A percentile compares a stretch with the other conserved stretches of the same genome.
phyloP scores from a whole-genome alignment of 306 rosid species.

The Sophora flavescens region DNA sequence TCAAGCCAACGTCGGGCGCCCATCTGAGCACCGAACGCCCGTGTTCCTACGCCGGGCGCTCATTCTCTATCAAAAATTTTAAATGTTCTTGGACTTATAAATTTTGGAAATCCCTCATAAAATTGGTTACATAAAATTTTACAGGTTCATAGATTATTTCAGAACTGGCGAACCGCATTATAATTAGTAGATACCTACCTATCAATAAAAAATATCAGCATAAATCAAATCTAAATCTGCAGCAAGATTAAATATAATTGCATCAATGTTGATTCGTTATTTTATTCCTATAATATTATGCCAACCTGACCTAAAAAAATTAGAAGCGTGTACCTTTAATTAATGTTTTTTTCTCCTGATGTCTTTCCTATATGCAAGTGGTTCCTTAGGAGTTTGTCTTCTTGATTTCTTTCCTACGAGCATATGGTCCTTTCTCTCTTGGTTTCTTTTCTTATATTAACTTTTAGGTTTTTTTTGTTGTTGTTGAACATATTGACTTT shows the following conservation, averaged over 20 bases:
- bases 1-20: no score
- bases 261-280: not conserved
- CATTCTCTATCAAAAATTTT: no score
- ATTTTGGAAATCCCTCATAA: no score
- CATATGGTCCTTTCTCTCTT: not conserved
- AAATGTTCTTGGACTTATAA: no score
- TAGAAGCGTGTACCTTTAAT: not conserved
- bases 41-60: no score
- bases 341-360: not conserved
- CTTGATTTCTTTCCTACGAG: not conserved
- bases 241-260: constrained; percentile 3
- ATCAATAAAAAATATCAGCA: no score
- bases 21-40: no score
- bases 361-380: not conserved
- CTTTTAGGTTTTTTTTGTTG: no score
- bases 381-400: not conserved
- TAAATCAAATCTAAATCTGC: no score
- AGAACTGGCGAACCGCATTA: no score
- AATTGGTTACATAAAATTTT: not conserved
- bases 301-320: not conserved
- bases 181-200: no score
- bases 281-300: not conserved
- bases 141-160: not conserved
- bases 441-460: not conserved
- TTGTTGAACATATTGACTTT: no score